Evolutionary conservation across 495 filamentous ascomycete genomes (phyloP).

Genomic region (Clavariopsis aquatica): DNA sequence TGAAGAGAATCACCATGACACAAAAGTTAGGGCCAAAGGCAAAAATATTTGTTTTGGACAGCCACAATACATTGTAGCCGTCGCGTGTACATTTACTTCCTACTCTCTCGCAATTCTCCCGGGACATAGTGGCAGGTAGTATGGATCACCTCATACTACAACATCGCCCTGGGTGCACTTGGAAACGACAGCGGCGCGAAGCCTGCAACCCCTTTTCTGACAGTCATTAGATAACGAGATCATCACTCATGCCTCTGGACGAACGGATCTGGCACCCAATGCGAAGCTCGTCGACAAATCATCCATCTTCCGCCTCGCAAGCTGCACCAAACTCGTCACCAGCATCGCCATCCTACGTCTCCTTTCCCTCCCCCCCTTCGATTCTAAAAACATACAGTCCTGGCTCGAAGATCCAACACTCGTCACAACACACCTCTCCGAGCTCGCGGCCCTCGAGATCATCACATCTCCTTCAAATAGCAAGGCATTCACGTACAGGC

Average conservation of each 20-base stretch:
- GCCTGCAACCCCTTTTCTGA: too few species aligned
- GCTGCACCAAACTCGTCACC: constrained; percentile 46
- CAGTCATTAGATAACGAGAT: constrained; percentile 2
- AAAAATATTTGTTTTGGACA: too few species aligned
- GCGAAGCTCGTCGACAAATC: constrained; percentile 7
- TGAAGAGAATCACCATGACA: too few species aligned
- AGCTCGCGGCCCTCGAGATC: constrained; percentile 16
- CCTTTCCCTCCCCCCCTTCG: constrained; percentile 51
- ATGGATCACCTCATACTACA: too few species aligned
- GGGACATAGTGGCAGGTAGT: too few species aligned
- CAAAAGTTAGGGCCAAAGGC: too few species aligned
- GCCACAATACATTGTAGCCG: too few species aligned
- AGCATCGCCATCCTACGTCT: constrained; percentile 52
- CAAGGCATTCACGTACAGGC: neutral
- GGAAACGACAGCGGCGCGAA: too few species aligned
- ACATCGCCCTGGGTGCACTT: too few species aligned
- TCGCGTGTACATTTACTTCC: too few species aligned
- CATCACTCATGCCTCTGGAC: constrained; percentile 11
- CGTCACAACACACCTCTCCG: constrained; percentile 22
- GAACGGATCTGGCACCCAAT: neutral
- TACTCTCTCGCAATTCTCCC: too few species aligned
- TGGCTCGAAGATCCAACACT: constrained; percentile 43
- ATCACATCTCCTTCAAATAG: neutral
- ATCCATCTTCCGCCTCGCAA: constrained; percentile 35
- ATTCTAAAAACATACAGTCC: neutral